Evolutionary conservation across 495 filamentous ascomycete species (phyloP).

Genomic region (Aspergillus haitiensis): DNA sequence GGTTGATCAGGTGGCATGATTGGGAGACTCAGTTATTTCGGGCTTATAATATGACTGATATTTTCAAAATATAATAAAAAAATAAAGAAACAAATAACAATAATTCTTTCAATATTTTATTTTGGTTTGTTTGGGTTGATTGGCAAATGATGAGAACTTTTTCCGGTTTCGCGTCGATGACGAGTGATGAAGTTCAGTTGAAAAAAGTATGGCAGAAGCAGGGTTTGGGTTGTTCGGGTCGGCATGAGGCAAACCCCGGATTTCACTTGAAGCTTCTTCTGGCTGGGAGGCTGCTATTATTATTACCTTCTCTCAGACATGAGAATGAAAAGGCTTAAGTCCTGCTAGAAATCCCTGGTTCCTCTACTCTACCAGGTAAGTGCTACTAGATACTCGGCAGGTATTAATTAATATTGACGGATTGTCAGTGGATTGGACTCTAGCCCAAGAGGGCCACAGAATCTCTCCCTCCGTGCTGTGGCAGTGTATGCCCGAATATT

Average conservation of each 20-base stretch:
- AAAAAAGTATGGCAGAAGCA: constrained; percentile 6
- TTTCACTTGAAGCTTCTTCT: constrained; percentile 17
- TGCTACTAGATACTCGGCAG: too few relatives aligned
- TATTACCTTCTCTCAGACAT: too few relatives aligned
- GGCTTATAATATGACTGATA: too few relatives aligned
- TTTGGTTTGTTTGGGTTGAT: neutral
- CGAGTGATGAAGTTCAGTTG: constrained; percentile 2
- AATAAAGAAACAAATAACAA: neutral
- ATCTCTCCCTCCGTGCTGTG: constrained; percentile 1
- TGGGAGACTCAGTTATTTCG: neutral
- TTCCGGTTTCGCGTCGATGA: neutral
- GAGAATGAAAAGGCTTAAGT: too few relatives aligned
- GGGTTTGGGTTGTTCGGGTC: constrained; percentile 19
- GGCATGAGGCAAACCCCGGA: constrained; percentile 25
- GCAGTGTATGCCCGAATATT: constrained; percentile 29
- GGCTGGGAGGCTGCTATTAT: neutral
- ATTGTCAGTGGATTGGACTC: too few relatives aligned
- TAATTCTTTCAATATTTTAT: neutral
- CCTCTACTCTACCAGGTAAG: too few relatives aligned
- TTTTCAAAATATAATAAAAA: too few relatives aligned
- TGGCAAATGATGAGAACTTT: too few relatives aligned
- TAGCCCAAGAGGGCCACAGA: too few relatives aligned
- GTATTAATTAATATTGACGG: too few relatives aligned
- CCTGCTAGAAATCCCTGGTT: too few relatives aligned
- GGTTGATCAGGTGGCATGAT: constrained; percentile 41